phyloP scores from a whole-genome alignment of 306 rosid genomes.

The Gastrolobium bilobum region DNA sequence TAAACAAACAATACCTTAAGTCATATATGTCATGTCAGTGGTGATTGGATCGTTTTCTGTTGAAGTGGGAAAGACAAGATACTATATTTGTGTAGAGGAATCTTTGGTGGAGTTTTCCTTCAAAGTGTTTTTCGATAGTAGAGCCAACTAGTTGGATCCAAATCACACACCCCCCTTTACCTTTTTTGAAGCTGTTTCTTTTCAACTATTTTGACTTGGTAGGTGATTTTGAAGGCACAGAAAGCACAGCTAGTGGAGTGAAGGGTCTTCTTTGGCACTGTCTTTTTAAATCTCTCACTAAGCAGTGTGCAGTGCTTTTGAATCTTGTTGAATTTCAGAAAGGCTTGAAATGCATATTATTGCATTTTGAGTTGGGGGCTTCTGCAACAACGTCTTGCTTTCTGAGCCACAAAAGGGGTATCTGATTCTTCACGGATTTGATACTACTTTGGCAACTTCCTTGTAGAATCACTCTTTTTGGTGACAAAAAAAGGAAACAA shows the following conservation, averaged over 20 bases:
- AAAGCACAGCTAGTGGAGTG: slow-evolving; percentile 45
- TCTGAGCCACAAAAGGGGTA: slow-evolving; percentile 62
- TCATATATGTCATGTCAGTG: slow-evolving; percentile 33
- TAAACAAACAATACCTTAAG: slow-evolving; percentile 28
- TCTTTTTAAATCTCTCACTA: slow-evolving; percentile 50
- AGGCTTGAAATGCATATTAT: slow-evolving; percentile 40
- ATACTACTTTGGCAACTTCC: slow-evolving; percentile 54
- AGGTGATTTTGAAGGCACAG: slow-evolving; percentile 63
- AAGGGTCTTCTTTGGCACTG: slow-evolving; percentile 47
- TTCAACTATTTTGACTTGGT: slow-evolving; percentile 59
- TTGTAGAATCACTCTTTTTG: slow-evolving; percentile 30
- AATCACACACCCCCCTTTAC: slow-evolving; percentile 50
- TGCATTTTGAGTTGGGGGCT: slow-evolving; percentile 43
- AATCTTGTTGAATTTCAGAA: slow-evolving; percentile 40
- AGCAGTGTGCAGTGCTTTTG: slow-evolving; percentile 49
- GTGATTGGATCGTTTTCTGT: slow-evolving; percentile 61
- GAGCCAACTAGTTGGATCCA: slow-evolving; percentile 65
- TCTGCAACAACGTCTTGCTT: slow-evolving; percentile 54
- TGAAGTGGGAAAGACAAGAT: slow-evolving; percentile 47
- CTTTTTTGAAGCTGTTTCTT: slow-evolving; percentile 52
- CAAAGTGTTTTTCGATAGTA: slow-evolving; percentile 42
- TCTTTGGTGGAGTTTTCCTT: slow-evolving; percentile 51
- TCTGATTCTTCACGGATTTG: slow-evolving; percentile 50
- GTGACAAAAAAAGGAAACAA: slow-evolving; percentile 38
- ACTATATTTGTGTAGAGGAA: slow-evolving; percentile 56